A percentile compares a stretch with the other conserved stretches of the same genome.
Evolutionary conservation across 106 monocot genomes (phyloP).

Genomic region (Apostasia ramifera): DNA sequence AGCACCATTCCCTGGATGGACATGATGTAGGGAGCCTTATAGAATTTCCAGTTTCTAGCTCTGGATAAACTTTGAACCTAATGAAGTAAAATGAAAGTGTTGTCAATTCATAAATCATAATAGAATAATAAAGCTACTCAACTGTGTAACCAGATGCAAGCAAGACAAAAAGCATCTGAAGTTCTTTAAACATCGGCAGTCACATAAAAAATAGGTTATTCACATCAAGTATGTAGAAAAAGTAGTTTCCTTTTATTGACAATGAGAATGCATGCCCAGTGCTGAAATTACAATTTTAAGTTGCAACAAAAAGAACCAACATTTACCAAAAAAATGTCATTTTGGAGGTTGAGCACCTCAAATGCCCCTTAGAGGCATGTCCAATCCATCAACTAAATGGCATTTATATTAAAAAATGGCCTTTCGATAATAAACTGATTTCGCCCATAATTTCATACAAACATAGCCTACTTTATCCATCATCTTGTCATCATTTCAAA

Average conservation of each 20-base stretch:
- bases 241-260: no score
- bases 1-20: conserved; percentile 57
- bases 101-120: neutral
- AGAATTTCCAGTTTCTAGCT: conserved; percentile 80
- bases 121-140: neutral
- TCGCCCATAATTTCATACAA: no score
- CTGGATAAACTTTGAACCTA: conserved; percentile 90
- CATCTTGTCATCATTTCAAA: no score
- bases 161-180: neutral
- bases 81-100: neutral
- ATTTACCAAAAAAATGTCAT: neutral
- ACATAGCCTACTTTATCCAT: no score
- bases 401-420: no score
- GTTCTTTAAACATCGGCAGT: neutral
- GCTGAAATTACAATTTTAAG: no score
- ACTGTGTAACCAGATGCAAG: neutral
- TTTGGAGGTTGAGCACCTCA: neutral
- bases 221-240: no score
- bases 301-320: no score
- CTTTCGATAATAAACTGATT: no score
- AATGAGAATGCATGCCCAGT: no score
- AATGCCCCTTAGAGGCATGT: no score
- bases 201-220: neutral
- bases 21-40: conserved; percentile 73
- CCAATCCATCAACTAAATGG: no score